Evolutionary conservation across 441 rosid species (phyloP).

Genomic region (Metrosideros polymorpha): DNA sequence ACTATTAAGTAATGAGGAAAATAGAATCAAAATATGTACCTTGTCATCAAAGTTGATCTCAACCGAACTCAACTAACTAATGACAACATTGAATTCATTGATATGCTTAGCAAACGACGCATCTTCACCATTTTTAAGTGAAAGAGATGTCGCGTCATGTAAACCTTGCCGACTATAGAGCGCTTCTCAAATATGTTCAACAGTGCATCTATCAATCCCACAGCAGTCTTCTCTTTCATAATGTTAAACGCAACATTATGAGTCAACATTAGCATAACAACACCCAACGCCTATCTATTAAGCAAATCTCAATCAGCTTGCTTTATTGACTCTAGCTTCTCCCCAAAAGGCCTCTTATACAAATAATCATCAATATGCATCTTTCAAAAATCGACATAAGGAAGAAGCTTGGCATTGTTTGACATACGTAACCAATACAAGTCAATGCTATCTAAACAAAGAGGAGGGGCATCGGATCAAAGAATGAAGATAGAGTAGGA

Average conservation of each 20-base stretch:
- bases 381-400: too few relatives aligned
- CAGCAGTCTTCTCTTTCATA: too few relatives aligned
- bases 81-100: too few relatives aligned
- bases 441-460: background rate
- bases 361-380: background rate
- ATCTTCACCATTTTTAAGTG: too few relatives aligned
- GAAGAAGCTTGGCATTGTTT: too few relatives aligned
- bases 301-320: background rate
- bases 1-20: background rate
- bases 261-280: too few relatives aligned
- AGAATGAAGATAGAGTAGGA: background rate
- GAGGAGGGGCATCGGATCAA: background rate
- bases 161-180: too few relatives aligned
- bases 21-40: background rate
- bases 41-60: background rate
- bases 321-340: background rate
- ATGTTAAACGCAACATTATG: too few relatives aligned
- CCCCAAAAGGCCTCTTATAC: background rate
- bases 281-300: too few relatives aligned
- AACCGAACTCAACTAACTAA: background rate
- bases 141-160: too few relatives aligned
- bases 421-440: background rate
- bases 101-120: background rate
- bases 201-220: background rate
- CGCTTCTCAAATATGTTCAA: background rate